Percentiles rank a stretch among this genome's conserved stretches.
Evolutionary conservation across 164 flowering plant genomes (phyloP).

Genomic region (Hamamelis virginiana): DNA sequence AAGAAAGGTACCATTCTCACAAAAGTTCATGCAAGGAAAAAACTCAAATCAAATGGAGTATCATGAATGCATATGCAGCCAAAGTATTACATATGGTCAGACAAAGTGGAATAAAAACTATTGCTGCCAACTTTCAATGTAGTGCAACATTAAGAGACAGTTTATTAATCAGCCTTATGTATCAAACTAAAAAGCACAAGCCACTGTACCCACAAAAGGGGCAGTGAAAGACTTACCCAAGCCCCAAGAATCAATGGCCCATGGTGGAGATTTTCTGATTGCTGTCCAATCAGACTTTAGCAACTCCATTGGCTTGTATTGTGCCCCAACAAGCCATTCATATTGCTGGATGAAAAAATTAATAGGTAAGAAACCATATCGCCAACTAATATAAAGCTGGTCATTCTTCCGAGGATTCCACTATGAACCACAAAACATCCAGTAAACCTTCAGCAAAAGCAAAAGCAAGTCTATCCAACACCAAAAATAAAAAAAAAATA

Average conservation of each 20-base stretch:
- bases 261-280: slow-evolving; percentile 89
- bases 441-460: neutral
- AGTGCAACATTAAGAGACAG: neutral
- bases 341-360: slow-evolving; percentile 60
- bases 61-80: neutral
- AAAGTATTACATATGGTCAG: neutral
- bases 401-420: neutral
- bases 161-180: too few species aligned
- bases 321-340: slow-evolving; percentile 90
- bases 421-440: neutral
- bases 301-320: slow-evolving; percentile 89
- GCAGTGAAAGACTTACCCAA: slow-evolving; percentile 58
- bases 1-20: neutral
- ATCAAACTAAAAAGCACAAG: too few species aligned
- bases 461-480: neutral
- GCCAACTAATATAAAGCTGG: neutral
- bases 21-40: neutral
- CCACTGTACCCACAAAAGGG: neutral
- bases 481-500: too few species aligned
- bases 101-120: slow-evolving; percentile 1
- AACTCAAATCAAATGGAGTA: neutral
- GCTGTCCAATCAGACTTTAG: slow-evolving; percentile 82
- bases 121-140: neutral
- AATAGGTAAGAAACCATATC: slow-evolving; percentile 16
- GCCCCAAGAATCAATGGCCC: slow-evolving; percentile 99